phyloP scores from a whole-genome alignment of 2,329 filamentous ascomycete genomes.

The Metarhizium brunneum region DNA sequence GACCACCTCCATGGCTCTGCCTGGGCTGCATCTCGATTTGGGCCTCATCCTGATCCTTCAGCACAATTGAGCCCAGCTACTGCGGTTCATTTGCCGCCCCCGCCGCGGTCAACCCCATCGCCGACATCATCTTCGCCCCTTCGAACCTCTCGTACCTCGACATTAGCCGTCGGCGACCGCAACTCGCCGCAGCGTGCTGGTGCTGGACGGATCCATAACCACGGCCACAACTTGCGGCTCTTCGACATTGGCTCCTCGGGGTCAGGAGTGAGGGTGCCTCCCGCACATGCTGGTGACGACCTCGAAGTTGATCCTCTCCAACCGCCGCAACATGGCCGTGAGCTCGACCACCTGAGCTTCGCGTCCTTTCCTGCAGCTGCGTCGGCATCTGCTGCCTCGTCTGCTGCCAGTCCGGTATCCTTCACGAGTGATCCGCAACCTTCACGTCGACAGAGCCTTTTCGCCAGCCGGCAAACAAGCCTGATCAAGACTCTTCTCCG shows the following conservation, averaged over 20 bases:
- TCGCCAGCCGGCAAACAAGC: conserved; percentile 28
- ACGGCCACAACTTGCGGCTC: not conserved
- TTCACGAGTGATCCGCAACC: conserved; percentile 12
- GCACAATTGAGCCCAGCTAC: conserved; percentile 1
- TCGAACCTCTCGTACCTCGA: not conserved
- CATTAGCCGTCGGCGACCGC: not conserved
- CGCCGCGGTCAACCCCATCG: conserved; percentile 2
- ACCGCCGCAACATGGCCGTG: conserved; percentile 12
- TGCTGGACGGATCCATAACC: not conserved
- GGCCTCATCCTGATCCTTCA: conserved; percentile 7
- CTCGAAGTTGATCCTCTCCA: conserved; percentile 5
- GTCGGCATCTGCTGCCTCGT: conserved; percentile 12
- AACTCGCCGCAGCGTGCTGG: not conserved
- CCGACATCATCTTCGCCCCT: not conserved
- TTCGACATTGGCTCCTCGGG: not conserved
- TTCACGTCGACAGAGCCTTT: conserved; percentile 22
- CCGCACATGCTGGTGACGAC: conserved; percentile 12
- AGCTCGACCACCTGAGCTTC: conserved; percentile 17
- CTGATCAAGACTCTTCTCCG: conserved; percentile 22
- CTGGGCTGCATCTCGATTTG: conserved; percentile 7
- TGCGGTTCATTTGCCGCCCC: not conserved
- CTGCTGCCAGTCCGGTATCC: conserved; percentile 6
- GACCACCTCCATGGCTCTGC: not conserved
- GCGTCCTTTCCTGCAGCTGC: conserved; percentile 17
- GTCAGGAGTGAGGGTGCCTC: conserved; percentile 4